Conservation (phyloP, 345 rosid genomes). For the Brassica cretica region DNA sequence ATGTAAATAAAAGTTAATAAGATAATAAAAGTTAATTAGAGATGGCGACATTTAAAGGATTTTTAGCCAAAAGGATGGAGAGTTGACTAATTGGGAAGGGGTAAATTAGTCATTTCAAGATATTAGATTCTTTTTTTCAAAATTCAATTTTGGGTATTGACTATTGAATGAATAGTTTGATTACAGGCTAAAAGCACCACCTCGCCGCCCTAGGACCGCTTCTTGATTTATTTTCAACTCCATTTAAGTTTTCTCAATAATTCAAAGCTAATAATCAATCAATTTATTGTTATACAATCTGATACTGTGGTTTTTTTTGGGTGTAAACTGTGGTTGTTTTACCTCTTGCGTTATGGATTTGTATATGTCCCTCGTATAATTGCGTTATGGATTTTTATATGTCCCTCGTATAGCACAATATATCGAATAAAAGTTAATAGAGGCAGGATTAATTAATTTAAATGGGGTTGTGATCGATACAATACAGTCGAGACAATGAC, state of each 20-base stretch:
- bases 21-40: background rate
- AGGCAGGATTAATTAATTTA: constrained; percentile 10
- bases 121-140: background rate
- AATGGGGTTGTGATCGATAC: constrained; percentile 18
- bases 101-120: constrained; percentile 18
- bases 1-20: background rate
- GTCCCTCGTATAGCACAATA: background rate
- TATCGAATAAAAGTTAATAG: background rate
- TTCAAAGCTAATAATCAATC: constrained; percentile 7
- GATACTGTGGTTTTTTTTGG: background rate
- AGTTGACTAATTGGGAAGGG: constrained; percentile 37
- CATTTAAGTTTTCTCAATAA: constrained; percentile 19
- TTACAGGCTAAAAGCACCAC: constrained; percentile 32
- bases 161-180: constrained; percentile 25
- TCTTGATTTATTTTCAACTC: constrained; percentile 6
- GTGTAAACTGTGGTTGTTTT: background rate
- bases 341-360: background rate
- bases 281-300: background rate
- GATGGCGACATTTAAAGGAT: constrained; percentile 20
- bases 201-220: constrained; percentile 39
- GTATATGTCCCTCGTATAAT: too few species aligned
- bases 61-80: constrained; percentile 25
- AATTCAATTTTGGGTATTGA: background rate
- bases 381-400: background rate
- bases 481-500: constrained; percentile 32